Evolutionary conservation across 352 stramenopile species (phyloP).

Genomic region (Pythium folliculosum): DNA sequence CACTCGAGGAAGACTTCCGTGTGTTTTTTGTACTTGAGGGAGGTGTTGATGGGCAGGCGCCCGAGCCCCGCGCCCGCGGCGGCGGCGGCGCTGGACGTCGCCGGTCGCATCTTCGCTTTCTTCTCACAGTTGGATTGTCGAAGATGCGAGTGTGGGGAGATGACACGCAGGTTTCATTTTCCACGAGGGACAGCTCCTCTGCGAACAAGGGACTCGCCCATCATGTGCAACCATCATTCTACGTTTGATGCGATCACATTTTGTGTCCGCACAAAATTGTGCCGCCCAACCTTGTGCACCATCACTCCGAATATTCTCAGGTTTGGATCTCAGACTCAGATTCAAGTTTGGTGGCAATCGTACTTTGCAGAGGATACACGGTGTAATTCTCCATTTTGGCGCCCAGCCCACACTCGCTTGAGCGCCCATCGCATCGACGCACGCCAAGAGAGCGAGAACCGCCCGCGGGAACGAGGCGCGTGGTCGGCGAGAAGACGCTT

Average conservation of each 20-base stretch:
- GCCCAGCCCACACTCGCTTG: constrained; percentile 10
- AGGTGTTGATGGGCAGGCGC: not conserved
- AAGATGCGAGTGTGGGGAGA: too few species aligned
- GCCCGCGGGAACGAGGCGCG: not conserved
- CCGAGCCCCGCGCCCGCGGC: too few species aligned
- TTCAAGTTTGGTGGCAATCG: not conserved
- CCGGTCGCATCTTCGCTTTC: too few species aligned
- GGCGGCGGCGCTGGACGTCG: too few species aligned
- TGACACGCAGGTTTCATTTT: too few species aligned
- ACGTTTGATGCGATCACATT: too few species aligned
- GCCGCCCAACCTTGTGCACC: not conserved
- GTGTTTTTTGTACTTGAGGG: not conserved
- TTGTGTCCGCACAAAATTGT: too few species aligned
- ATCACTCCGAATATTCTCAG: not conserved
- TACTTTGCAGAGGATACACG: constrained; percentile 7
- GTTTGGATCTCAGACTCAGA: constrained; percentile 1
- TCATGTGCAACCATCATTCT: too few species aligned
- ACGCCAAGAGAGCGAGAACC: constrained; percentile 12
- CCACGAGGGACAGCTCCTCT: too few species aligned
- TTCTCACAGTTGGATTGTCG: too few species aligned
- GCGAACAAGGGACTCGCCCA: too few species aligned
- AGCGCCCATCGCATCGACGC: constrained; percentile 16
- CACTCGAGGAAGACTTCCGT: not conserved
- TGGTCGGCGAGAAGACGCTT: not conserved
- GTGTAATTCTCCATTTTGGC: constrained; percentile 16